A percentile compares a stretch with the other conserved stretches of the same genome.
These are phyloP conservation scores for Silene conica DNA, from an alignment of 148 eudicot species.

Conservation along the genomic window DNA sequence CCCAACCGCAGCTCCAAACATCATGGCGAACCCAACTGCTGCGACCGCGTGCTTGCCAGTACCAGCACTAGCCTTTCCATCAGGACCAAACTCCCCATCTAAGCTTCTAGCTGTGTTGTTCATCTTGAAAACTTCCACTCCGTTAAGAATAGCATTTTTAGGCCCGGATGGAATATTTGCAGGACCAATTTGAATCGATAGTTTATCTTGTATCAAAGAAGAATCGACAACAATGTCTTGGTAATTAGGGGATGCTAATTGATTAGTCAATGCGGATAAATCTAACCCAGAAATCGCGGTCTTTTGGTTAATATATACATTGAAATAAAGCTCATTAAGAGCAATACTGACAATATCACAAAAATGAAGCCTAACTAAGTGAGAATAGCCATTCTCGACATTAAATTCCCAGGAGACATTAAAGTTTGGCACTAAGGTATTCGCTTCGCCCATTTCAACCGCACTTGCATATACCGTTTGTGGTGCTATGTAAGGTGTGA, in stretches of 20 bases:
- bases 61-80: conserved; percentile 29
- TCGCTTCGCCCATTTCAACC: conserved; percentile 56
- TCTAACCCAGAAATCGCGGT: conserved; percentile 58
- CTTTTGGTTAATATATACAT: conserved; percentile 55
- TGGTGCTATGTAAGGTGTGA: conserved; percentile 59
- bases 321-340: conserved; percentile 61
- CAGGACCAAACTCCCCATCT: conserved; percentile 67
- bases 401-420: conserved; percentile 61
- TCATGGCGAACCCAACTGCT: conserved; percentile 84
- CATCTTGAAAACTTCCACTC: conserved; percentile 66
- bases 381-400: conserved; percentile 39
- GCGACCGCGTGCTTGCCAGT: conserved; percentile 44
- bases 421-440: conserved; percentile 43
- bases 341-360: conserved; percentile 71
- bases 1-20: conserved; percentile 90
- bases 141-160: conserved; percentile 64
- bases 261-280: conserved; percentile 47
- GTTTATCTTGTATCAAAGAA: conserved; percentile 33
- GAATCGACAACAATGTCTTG: conserved; percentile 61
- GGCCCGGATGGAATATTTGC: conserved; percentile 35
- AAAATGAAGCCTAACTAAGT: conserved; percentile 71
- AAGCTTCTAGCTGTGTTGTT: conserved; percentile 67
- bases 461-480: conserved; percentile 61
- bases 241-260: conserved; percentile 48
- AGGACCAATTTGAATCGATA: conserved; percentile 59